Base-by-base conservation (phyloP, 106 monocot species). In the Allium sativum region DNA sequence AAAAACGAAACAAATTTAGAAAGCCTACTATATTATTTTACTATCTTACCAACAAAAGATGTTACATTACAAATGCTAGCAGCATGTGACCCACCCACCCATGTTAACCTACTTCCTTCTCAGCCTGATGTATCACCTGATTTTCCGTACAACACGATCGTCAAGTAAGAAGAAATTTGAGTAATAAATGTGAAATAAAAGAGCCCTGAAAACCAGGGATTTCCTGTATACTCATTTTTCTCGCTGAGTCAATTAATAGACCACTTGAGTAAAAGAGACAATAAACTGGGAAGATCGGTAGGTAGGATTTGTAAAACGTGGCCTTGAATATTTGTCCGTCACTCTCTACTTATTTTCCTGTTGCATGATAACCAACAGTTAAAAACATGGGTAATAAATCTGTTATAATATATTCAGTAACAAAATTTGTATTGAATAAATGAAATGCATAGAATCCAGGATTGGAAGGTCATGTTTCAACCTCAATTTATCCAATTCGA, bases 191-290 rank as follows among this genome's bases (percentile, higher is more conserved):
- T 44, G 4, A 60, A 31, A 50, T 12, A 64, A 56, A 20, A 48
- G 21, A 18, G 68, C 72, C 81, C 72, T 53, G 68, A 81, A 69
- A 81, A 81, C 64, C 45, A 76, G 76, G 72, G 72, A 63, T 63
- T 81, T 51, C 68, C 19, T 54, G 31, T 31, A 52, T 41, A 56
- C 52, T 31, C 42, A 56, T 44, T 45, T 9, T 48, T 17, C 21
- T 15, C 62, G 50, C 21, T 18, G 45, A 40, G 61, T 68, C 62
- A 71, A 54, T 68, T 57, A 57, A 56, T 53, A 57, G 44, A 52
- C 68, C 72, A 53, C 72, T 64, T 72, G 62, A 45, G 61, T 21
- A 19, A 31, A 31, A 31, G 61, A 44, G 59, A 9, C 59, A 6
- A 11, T 6, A 3, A 12, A 65, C 44, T 55, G 10, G 16, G 12